Evolutionary conservation across 345 rosid genomes (phyloP).

Genomic region (Punica granatum): DNA sequence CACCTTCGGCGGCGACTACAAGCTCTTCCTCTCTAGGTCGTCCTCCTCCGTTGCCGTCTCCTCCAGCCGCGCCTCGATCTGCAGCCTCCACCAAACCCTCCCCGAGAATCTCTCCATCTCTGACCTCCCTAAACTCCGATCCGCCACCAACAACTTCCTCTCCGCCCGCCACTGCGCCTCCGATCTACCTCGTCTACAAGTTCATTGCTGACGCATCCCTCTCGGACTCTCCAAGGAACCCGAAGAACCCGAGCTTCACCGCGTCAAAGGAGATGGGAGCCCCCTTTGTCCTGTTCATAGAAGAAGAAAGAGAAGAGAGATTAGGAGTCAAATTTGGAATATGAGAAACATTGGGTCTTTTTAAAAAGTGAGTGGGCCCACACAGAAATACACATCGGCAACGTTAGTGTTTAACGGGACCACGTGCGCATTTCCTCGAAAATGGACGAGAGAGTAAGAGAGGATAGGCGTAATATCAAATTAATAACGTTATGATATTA

Average conservation of each 20-base stretch:
- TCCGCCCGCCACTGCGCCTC: slow-evolving; percentile 49
- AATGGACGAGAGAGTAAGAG: too few relatives aligned
- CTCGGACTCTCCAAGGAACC: slow-evolving; percentile 56
- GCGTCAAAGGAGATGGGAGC: too few relatives aligned
- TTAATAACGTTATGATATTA: too few relatives aligned
- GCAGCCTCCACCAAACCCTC: slow-evolving; percentile 56
- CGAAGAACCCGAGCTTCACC: slow-evolving; percentile 54
- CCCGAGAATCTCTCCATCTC: slow-evolving; percentile 72
- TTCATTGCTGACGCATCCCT: slow-evolving; percentile 54
- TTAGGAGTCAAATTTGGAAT: too few relatives aligned
- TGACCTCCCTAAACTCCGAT: slow-evolving; percentile 64
- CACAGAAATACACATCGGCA: too few relatives aligned
- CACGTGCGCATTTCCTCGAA: too few relatives aligned
- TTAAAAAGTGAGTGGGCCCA: too few relatives aligned
- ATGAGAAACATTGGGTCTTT: too few relatives aligned
- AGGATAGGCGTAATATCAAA: too few relatives aligned
- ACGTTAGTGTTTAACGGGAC: too few relatives aligned
- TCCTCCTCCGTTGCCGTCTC: neutral
- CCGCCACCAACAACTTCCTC: slow-evolving; percentile 89
- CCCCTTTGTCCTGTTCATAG: too few relatives aligned
- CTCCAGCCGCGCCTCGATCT: slow-evolving; percentile 41
- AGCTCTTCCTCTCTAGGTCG: neutral
- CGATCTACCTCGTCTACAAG: slow-evolving; percentile 68
- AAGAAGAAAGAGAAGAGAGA: too few relatives aligned
- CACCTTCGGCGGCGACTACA: slow-evolving; percentile 2